These are phyloP conservation scores for Ogataea salicorniae DNA, from an alignment of 805 yeast species.

Conservation along the genomic window DNA sequence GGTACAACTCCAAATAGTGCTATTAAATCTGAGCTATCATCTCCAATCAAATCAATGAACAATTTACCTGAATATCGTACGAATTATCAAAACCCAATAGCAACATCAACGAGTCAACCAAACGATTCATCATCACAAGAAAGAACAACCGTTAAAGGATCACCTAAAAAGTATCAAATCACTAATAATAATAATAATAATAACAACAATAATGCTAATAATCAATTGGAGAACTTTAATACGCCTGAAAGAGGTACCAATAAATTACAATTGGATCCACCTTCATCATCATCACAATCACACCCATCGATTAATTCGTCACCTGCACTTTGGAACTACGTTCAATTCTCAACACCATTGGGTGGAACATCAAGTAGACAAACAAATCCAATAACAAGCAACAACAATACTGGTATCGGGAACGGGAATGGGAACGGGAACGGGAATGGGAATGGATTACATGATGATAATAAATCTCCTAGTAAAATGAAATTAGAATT, in stretches of 20 bases:
- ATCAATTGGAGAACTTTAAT: constrained; percentile 47
- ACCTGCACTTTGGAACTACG: constrained; percentile 92
- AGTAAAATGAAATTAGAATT: constrained; percentile 15
- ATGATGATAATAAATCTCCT: constrained; percentile 7
- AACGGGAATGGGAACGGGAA: background rate
- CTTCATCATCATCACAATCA: constrained; percentile 28
- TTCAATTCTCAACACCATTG: constrained; percentile 54
- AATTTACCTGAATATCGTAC: constrained; percentile 12
- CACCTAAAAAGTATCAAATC: background rate
- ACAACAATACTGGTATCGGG: constrained; percentile 7
- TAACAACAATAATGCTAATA: no score
- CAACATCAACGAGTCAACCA: constrained; percentile 5
- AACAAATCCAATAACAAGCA: constrained; percentile 13
- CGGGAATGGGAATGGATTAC: constrained; percentile 13
- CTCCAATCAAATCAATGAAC: constrained; percentile 15
- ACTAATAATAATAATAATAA: no score
- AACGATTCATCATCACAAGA: constrained; percentile 12
- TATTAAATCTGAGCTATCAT: constrained; percentile 14
- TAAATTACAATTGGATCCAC: constrained; percentile 23
- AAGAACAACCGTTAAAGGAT: constrained; percentile 5
- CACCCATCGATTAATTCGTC: constrained; percentile 52
- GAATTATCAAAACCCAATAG: constrained; percentile 5
- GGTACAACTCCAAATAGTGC: constrained; percentile 5
- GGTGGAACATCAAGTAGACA: constrained; percentile 19
- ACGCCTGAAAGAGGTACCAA: constrained; percentile 55